Evolutionary conservation across 164 flowering plant species (phyloP), one percentile per base, ranked within the genome.

Genomic region (Dillenia suffruticosa): DNA sequence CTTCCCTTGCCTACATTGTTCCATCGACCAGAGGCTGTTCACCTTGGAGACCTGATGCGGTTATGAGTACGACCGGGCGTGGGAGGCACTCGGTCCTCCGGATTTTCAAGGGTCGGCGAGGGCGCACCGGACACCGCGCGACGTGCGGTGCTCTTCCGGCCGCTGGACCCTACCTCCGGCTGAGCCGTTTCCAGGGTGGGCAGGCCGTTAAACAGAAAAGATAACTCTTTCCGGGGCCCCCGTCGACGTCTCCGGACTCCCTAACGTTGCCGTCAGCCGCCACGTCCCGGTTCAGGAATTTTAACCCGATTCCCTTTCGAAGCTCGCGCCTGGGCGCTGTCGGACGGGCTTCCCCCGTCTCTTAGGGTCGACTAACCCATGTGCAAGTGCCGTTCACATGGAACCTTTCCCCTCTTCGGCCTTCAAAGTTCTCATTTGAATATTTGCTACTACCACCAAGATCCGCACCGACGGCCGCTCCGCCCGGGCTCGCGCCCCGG

Each of bases 211-310:
- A 10, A 2, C 53, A 6, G 68, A 19, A 75, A 75, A 75, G 76
- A 68, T 75, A 75, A 75, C 79, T 75, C 76, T 72, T 75, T 73
- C 68, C 67, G 64, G 62, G 72, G 74, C 72, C 74, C 72, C 72
- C 61, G 73, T 64, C 68, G 69, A 67, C 63, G 70, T 69, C 70
- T 70, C 67, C 58, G 63, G 57, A 65, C 67, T 62, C 58, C 62
- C 74, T 67, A 63, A 59, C 68, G 56, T 66, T 64, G 63, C 65
- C 63, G 61, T 69, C 65, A 50, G 44, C 68, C 66, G 65, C 78
- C 71, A 58, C 70, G 56, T 71, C 70, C 70, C 62, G 68, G 65
- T 70, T 70, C 59, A 48, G 70, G 68, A 68, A 63, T 71, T 70
- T 67, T 67, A 62, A 71, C 68, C 58, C 61, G 64, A 71, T 66